phyloP scores from a whole-genome alignment of 2,329 filamentous ascomycete genomes.

The Aureobasidium sp. region DNA sequence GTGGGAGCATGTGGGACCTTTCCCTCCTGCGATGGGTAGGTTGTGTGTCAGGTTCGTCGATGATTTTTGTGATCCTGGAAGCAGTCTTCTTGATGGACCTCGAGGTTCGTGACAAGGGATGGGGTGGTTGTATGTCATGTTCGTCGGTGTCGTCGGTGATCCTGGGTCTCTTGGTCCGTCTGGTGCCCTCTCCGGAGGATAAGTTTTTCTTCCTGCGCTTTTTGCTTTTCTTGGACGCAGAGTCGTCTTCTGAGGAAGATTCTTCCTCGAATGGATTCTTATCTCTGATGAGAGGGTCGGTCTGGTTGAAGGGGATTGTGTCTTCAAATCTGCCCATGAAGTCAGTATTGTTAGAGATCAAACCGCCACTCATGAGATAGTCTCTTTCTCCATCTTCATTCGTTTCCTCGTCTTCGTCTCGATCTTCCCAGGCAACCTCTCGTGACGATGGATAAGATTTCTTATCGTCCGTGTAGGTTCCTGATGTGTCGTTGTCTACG shows the following conservation, averaged over 20 bases:
- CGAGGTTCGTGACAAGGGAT: too few species aligned
- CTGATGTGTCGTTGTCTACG: background rate
- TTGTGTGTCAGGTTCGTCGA: background rate
- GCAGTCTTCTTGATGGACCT: too few species aligned
- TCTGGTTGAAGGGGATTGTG: background rate
- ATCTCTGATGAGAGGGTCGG: background rate
- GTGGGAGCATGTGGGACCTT: too few species aligned
- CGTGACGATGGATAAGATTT: background rate
- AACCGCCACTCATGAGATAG: background rate
- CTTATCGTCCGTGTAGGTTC: background rate
- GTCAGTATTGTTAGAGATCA: background rate
- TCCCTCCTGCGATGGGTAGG: too few species aligned
- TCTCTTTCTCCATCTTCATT: background rate
- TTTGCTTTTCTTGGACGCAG: background rate
- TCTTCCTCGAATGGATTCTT: background rate
- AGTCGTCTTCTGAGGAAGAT: background rate
- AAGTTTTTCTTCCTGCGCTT: background rate
- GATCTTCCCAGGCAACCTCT: background rate
- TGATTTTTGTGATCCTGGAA: background rate
- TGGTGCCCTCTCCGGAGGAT: background rate
- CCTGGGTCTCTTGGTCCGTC: background rate
- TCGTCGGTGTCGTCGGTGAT: background rate
- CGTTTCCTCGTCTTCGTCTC: background rate
- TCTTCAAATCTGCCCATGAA: background rate
- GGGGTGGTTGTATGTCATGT: too few species aligned